These are phyloP conservation scores for Chlorella variabilis DNA, from an alignment of 163 green algal genomes.

Conservation along the genomic window DNA sequence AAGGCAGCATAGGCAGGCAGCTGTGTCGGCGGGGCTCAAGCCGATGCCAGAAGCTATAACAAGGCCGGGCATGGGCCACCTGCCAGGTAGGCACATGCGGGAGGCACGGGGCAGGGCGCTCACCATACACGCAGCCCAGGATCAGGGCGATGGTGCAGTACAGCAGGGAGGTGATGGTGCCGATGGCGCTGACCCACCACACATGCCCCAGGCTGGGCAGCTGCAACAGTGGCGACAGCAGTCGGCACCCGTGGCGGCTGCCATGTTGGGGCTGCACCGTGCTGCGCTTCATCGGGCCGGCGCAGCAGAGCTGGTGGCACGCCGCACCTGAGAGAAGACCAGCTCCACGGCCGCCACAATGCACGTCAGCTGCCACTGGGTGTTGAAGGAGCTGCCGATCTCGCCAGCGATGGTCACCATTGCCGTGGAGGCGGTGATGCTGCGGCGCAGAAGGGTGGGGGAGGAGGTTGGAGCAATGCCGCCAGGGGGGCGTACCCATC, in stretches of 20 bases:
- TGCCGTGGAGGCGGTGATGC: slow-evolving; percentile 13
- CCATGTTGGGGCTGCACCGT: no score
- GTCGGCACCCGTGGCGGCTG: no score
- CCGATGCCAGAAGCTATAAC: no score
- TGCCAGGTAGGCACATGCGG: not conserved
- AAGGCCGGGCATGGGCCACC: no score
- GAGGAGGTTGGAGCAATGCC: no score
- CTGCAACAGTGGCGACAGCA: not conserved
- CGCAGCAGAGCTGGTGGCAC: no score
- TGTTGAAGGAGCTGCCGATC: slow-evolving; percentile 4
- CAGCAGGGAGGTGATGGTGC: slow-evolving; percentile 47
- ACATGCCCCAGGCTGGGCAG: slow-evolving; percentile 46
- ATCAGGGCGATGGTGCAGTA: slow-evolving; percentile 60
- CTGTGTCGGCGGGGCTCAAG: no score
- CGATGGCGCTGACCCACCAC: slow-evolving; percentile 51
- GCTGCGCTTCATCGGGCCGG: no score
- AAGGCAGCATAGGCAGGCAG: no score
- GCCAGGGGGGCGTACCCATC: not conserved
- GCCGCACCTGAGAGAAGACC: slow-evolving; percentile 47
- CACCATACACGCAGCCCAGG: slow-evolving; percentile 22
- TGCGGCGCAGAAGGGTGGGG: slow-evolving; percentile 23
- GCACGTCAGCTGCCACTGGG: slow-evolving; percentile 27
- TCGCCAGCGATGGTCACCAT: slow-evolving; percentile 2
- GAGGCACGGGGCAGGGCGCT: no score
- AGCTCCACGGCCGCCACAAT: slow-evolving; percentile 52